A percentile compares a stretch with the other conserved stretches of the same genome.
phyloP scores from a whole-genome alignment of 495 filamentous ascomycete genomes.

The Hyaloscypha variabilis region DNA sequence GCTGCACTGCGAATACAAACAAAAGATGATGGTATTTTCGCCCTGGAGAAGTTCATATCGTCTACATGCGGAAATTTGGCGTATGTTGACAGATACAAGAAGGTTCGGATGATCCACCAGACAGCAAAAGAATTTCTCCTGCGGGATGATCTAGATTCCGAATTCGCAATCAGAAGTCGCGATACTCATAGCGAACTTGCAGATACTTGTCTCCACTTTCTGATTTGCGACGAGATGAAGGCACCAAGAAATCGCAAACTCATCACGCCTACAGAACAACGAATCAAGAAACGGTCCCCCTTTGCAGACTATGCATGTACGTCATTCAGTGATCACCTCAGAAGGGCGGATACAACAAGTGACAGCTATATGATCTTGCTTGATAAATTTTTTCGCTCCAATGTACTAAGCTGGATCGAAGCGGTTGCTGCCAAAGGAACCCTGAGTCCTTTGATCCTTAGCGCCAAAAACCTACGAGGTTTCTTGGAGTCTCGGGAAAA shows the following conservation, averaged over 20 bases:
- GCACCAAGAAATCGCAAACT: background rate
- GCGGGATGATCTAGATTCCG: slow-evolving; percentile 26
- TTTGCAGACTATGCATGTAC: slow-evolving; percentile 6
- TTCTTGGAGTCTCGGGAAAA: slow-evolving; percentile 9
- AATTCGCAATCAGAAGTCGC: slow-evolving; percentile 35
- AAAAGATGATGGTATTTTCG: slow-evolving; percentile 12
- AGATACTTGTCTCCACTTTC: slow-evolving; percentile 31
- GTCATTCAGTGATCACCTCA: slow-evolving; percentile 16
- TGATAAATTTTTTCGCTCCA: slow-evolving; percentile 7
- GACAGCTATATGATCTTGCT: background rate
- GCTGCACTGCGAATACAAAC: slow-evolving; percentile 21
- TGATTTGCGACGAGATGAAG: background rate
- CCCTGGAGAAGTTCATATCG: slow-evolving; percentile 15
- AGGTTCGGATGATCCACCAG: slow-evolving; percentile 43
- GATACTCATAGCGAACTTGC: slow-evolving; percentile 34
- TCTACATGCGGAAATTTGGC: slow-evolving; percentile 42
- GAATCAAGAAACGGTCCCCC: background rate
- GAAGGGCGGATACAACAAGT: background rate
- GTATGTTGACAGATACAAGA: slow-evolving; percentile 36
- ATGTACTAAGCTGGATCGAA: slow-evolving; percentile 16
- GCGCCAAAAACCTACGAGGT: slow-evolving; percentile 6
- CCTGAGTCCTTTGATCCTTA: background rate
- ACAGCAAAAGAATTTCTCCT: slow-evolving; percentile 35
- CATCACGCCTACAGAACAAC: background rate
- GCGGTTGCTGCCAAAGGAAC: background rate